Evolutionary conservation across 1,284 basidiomycete species (phyloP).

Genomic region (Ustilago trichophora): DNA sequence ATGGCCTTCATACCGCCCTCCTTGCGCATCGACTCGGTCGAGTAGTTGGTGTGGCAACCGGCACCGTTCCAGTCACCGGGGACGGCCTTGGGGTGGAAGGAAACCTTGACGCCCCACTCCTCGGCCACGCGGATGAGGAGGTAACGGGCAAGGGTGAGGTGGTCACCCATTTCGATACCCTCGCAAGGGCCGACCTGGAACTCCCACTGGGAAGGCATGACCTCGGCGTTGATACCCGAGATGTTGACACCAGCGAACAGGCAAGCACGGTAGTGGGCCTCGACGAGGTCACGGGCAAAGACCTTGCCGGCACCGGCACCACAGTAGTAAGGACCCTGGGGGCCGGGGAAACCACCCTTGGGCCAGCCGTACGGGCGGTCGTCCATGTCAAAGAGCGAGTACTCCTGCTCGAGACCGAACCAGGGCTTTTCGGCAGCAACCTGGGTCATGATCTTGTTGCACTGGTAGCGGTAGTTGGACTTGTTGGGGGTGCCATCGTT

Average conservation of each 20-base stretch:
- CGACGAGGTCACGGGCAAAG: conserved; percentile 97
- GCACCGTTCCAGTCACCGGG: conserved; percentile 99
- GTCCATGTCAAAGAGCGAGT: conserved; percentile 95
- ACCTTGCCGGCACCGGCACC: conserved; percentile 99
- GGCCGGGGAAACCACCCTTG: conserved; percentile 91
- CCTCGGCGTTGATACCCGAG: conserved; percentile 99
- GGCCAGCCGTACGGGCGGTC: conserved; percentile 93
- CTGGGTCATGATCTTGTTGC: conserved; percentile 64
- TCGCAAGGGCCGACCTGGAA: conserved; percentile 99
- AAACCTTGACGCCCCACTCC: conserved; percentile 94
- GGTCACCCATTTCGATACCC: conserved; percentile 98
- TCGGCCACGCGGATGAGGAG: conserved; percentile 73
- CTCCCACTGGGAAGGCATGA: conserved; percentile 99
- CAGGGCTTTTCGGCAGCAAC: conserved; percentile 74
- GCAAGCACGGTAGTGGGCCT: conserved; percentile 96
- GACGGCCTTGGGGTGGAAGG: conserved; percentile 99
- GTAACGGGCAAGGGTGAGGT: conserved; percentile 65
- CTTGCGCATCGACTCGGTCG: conserved; percentile 58
- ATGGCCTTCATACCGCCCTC: conserved; percentile 84
- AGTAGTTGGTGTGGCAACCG: conserved; percentile 74
- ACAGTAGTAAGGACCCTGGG: conserved; percentile 99
- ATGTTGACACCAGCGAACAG: conserved; percentile 97
- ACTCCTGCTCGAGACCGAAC: conserved; percentile 99
- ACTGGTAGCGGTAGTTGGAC: conserved; percentile 78
- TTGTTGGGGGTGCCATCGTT: conserved; percentile 97